Evolutionary conservation across 768 basidiomycete genomes (phyloP).

Genomic region (Pisolithus orientalis): DNA sequence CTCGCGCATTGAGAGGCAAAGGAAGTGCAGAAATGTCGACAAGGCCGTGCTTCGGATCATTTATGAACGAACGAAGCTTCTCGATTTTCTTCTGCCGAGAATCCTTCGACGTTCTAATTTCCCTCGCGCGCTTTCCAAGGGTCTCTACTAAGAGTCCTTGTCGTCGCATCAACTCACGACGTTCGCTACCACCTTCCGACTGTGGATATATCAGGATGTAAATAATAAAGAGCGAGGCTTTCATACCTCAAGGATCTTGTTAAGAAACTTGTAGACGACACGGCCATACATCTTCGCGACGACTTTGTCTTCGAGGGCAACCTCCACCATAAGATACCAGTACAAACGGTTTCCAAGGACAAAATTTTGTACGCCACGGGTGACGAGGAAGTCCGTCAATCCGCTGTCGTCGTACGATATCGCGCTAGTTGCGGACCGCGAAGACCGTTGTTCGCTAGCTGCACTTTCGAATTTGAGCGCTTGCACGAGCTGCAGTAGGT

Average conservation of each 20-base stretch:
- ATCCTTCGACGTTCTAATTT: constrained; percentile 86
- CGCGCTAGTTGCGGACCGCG: constrained; percentile 65
- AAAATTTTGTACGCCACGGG: constrained; percentile 73
- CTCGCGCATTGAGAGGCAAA: constrained; percentile 83
- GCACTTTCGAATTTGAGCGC: constrained; percentile 93
- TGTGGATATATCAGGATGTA: constrained; percentile 20
- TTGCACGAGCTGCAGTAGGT: constrained; percentile 94
- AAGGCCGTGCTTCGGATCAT: constrained; percentile 83
- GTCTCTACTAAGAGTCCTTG: constrained; percentile 88
- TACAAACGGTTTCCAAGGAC: constrained; percentile 88
- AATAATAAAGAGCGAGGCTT: not conserved
- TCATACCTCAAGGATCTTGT: constrained; percentile 76
- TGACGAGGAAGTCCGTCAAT: constrained; percentile 86
- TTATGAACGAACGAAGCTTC: constrained; percentile 78
- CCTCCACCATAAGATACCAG: constrained; percentile 98
- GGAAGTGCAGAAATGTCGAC: constrained; percentile 74
- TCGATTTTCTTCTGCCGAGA: constrained; percentile 96
- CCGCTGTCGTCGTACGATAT: constrained; percentile 90
- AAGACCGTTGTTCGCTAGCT: constrained; percentile 69
- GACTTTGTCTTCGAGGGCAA: constrained; percentile 77
- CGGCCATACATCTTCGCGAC: constrained; percentile 92
- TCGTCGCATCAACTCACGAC: constrained; percentile 82
- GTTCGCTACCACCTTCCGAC: constrained; percentile 71
- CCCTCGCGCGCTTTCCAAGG: constrained; percentile 79
- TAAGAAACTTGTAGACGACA: constrained; percentile 88